Evolutionary conservation across 495 filamentous ascomycete species (phyloP).

Genomic region (Hypomontagnella submonticulosa): DNA sequence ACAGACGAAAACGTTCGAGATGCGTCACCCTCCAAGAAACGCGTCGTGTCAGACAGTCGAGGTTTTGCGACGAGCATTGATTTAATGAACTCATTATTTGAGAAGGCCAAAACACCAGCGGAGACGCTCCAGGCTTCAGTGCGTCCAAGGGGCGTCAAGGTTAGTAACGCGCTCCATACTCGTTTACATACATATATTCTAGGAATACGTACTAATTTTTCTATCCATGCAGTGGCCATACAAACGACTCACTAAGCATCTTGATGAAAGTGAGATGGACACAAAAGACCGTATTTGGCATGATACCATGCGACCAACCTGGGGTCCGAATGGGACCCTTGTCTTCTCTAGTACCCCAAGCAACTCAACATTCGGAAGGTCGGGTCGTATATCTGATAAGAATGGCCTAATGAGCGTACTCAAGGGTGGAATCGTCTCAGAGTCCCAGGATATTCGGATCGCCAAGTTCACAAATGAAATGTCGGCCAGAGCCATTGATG

Average conservation of each 20-base stretch:
- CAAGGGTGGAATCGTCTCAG: slow-evolving; percentile 49
- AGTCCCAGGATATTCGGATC: slow-evolving; percentile 62
- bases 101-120: slow-evolving; percentile 63
- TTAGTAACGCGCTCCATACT: slow-evolving; percentile 57
- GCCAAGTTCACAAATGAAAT: slow-evolving; percentile 61
- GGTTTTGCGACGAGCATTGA: slow-evolving; percentile 84
- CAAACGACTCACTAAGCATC: slow-evolving; percentile 76
- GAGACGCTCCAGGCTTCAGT: slow-evolving; percentile 53
- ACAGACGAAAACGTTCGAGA: slow-evolving; percentile 48
- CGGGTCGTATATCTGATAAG: slow-evolving; percentile 39
- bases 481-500: slow-evolving; percentile 43
- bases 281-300: slow-evolving; percentile 69
- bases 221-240: slow-evolving; percentile 83
- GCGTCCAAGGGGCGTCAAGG: slow-evolving; percentile 59
- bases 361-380: slow-evolving; percentile 49
- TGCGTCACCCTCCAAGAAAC: slow-evolving; percentile 42
- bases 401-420: slow-evolving; percentile 47
- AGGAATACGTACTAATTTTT: slow-evolving; percentile 48
- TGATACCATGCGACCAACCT: slow-evolving; percentile 76
- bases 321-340: slow-evolving; percentile 78
- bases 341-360: slow-evolving; percentile 65
- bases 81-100: slow-evolving; percentile 90
- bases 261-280: slow-evolving; percentile 67
- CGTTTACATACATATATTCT: background rate
- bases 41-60: slow-evolving; percentile 59